Conservation (phyloP, 306 rosid species). For the Elaeagnus macrophylla region DNA sequence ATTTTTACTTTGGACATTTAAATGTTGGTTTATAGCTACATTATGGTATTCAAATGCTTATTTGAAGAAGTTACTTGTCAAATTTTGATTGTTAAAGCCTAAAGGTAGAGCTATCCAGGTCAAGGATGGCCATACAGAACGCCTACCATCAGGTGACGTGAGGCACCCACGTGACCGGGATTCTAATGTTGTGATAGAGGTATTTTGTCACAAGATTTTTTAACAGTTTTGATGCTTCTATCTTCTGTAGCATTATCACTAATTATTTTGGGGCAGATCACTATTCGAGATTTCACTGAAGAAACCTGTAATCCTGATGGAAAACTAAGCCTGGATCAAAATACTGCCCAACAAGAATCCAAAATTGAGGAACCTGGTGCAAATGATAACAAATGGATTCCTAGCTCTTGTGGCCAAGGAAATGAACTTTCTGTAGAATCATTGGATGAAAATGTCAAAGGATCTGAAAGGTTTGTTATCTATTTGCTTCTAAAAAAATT, state of each 20-base stretch:
- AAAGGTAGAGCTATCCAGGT: conserved; percentile 64
- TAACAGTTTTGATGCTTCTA: conserved; percentile 9
- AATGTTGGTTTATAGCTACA: no score
- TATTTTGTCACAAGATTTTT: conserved; percentile 21
- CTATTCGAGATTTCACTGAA: conserved; percentile 38
- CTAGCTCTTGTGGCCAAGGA: conserved; percentile 17
- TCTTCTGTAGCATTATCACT: conserved; percentile 14
- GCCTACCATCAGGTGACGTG: conserved; percentile 49
- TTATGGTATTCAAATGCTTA: conserved; percentile 14
- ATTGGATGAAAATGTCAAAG: conserved; percentile 26
- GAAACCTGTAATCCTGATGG: conserved; percentile 27
- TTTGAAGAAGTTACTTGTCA: conserved; percentile 13
- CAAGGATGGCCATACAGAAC: conserved; percentile 46
- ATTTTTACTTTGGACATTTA: conserved; percentile 5
- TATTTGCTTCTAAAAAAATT: neutral
- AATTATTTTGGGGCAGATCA: conserved; percentile 42
- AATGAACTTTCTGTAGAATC: conserved; percentile 28
- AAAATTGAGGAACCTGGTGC: conserved; percentile 24
- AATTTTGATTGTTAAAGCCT: conserved; percentile 42
- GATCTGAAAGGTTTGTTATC: conserved; percentile 16
- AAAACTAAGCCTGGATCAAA: conserved; percentile 8
- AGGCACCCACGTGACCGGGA: conserved; percentile 43
- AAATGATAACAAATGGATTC: conserved; percentile 18
- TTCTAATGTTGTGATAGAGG: conserved; percentile 72
- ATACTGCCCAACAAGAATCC: conserved; percentile 24